These are phyloP conservation scores for Melanogaster broomeanus DNA, from an alignment of 768 basidiomycete genomes.

Conservation along the genomic window DNA sequence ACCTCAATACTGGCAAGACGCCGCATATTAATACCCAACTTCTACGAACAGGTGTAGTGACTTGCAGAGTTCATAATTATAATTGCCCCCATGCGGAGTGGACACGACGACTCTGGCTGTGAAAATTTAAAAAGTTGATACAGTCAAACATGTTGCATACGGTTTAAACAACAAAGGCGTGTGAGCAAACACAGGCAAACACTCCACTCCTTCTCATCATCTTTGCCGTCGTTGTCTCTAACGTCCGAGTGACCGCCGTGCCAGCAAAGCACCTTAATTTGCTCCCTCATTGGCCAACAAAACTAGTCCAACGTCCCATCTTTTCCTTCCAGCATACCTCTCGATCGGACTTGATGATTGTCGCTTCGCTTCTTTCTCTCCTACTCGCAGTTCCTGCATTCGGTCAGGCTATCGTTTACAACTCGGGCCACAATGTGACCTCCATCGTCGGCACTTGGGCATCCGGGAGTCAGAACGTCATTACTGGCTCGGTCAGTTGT, in stretches of 20 bases:
- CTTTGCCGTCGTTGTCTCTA: constrained; percentile 40
- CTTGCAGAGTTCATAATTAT: too few species aligned
- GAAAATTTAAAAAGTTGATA: too few species aligned
- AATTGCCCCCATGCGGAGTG: too few species aligned
- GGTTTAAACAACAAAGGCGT: constrained; percentile 9
- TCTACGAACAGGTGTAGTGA: too few species aligned
- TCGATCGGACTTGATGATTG: constrained; percentile 24
- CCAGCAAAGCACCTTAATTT: constrained; percentile 7
- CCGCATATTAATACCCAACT: too few species aligned
- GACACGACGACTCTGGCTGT: too few species aligned
- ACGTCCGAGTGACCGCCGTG: constrained; percentile 14
- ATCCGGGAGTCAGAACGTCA: constrained; percentile 72
- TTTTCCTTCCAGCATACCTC: neutral
- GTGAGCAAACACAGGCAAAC: constrained; percentile 27
- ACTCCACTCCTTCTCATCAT: constrained; percentile 18
- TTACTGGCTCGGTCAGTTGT: constrained; percentile 78
- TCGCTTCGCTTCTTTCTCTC: constrained; percentile 25
- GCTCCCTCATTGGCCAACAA: neutral
- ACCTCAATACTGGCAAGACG: too few species aligned
- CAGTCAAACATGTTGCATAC: too few species aligned
- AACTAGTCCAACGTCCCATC: neutral
- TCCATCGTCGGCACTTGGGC: constrained; percentile 82
- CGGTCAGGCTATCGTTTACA: constrained; percentile 42
- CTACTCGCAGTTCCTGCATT: constrained; percentile 30
- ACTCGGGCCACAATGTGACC: constrained; percentile 64